A percentile compares a stretch with the other conserved stretches of the same genome.
phyloP scores from a whole-genome alignment of 2,329 filamentous ascomycete genomes.

The Lecanoromycetidae sp. region DNA sequence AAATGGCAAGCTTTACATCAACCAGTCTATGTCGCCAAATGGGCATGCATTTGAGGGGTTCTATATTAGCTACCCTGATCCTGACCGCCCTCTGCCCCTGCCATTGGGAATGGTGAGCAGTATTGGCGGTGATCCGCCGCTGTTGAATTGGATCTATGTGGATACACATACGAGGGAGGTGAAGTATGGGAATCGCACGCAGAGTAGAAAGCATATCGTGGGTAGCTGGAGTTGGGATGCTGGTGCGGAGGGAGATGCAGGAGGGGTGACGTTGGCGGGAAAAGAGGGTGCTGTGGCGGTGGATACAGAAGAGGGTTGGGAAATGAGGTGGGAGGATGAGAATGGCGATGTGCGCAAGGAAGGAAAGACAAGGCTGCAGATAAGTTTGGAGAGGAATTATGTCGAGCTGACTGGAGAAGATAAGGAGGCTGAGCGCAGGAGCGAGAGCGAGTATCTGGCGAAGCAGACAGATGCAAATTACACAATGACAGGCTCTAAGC shows the following conservation, averaged over 20 bases:
- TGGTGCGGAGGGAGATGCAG: constrained; percentile 14
- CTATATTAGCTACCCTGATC: constrained; percentile 14
- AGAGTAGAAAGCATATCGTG: constrained; percentile 59
- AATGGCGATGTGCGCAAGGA: constrained; percentile 10
- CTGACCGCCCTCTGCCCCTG: constrained; percentile 16
- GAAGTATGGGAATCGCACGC: constrained; percentile 54
- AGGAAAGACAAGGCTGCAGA: constrained; percentile 16
- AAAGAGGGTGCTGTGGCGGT: constrained; percentile 51
- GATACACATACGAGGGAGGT: constrained; percentile 49
- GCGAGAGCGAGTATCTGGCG: background rate
- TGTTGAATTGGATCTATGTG: constrained; percentile 60
- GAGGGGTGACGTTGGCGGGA: constrained; percentile 14
- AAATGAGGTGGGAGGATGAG: constrained; percentile 16
- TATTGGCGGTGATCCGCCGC: constrained; percentile 44
- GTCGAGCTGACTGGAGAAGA: constrained; percentile 12
- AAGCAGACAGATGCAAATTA: constrained; percentile 6
- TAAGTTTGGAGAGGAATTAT: constrained; percentile 21
- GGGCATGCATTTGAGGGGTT: constrained; percentile 11
- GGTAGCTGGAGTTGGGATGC: constrained; percentile 65
- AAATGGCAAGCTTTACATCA: constrained; percentile 33
- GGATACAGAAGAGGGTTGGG: constrained; percentile 27
- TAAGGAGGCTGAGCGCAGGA: background rate
- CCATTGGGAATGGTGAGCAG: constrained; percentile 39
- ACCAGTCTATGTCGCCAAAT: constrained; percentile 15
- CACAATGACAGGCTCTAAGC: constrained; percentile 6